Evolutionary conservation across 1,284 basidiomycete species (phyloP).

Genomic region (Cronartium quercuum): DNA sequence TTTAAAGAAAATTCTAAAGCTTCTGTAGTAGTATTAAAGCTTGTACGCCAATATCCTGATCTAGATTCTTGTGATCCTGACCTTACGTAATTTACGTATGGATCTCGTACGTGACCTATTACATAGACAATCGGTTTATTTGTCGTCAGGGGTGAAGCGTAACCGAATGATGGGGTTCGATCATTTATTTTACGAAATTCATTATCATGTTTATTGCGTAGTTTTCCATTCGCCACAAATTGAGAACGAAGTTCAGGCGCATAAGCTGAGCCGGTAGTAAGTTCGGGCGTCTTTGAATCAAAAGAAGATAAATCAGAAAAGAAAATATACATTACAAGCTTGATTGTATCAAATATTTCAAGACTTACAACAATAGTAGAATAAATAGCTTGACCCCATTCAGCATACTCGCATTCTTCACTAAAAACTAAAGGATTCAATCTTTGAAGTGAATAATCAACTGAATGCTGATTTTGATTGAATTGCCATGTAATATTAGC

Average conservation of each 20-base stretch:
- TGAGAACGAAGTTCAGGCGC: conserved; percentile 42
- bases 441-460: conserved; percentile 44
- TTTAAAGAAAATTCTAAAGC: conserved; percentile 46
- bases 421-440: conserved; percentile 45
- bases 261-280: conserved; percentile 29
- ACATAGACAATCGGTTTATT: conserved; percentile 12
- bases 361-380: conserved; percentile 43
- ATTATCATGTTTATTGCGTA: conserved; percentile 16
- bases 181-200: conserved; percentile 29
- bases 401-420: conserved; percentile 47
- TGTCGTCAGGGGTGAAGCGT: neutral
- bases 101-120: conserved; percentile 33
- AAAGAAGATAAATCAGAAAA: neutral
- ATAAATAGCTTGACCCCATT: conserved; percentile 47
- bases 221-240: conserved; percentile 43
- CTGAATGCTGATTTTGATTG: conserved; percentile 42
- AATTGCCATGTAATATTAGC: conserved; percentile 40
- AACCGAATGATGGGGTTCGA: conserved; percentile 10
- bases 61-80: neutral
- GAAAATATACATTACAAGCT: neutral
- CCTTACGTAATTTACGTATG: conserved; percentile 28
- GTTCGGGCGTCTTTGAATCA: neutral
- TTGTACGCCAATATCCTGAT: conserved; percentile 46
- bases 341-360: neutral
- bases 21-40: conserved; percentile 44